Evolutionary conservation across 2,329 filamentous ascomycete genomes (phyloP).

Genomic region (Akanthomyces dipterigenus): DNA sequence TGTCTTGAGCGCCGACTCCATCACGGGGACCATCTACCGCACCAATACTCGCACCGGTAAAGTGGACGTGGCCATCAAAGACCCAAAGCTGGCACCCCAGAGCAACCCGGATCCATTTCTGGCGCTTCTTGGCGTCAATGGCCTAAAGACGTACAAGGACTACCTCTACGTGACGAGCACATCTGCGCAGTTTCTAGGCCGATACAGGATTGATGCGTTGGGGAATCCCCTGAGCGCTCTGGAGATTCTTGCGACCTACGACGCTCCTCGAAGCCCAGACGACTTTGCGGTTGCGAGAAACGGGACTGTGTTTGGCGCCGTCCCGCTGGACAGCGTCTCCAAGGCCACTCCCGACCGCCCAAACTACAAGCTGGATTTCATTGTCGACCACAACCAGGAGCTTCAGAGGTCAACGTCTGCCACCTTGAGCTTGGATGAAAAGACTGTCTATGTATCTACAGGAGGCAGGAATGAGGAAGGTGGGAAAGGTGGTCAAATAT

Average conservation of each 20-base stretch:
- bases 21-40: constrained; percentile 14
- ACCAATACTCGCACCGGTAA: constrained; percentile 14
- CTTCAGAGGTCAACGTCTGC: constrained; percentile 13
- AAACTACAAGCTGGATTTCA: background rate
- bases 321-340: constrained; percentile 5
- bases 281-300: constrained; percentile 15
- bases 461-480: constrained; percentile 6
- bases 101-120: constrained; percentile 8
- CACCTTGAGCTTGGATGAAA: constrained; percentile 15
- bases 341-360: background rate
- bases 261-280: constrained; percentile 10
- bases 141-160: constrained; percentile 13
- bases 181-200: constrained; percentile 11
- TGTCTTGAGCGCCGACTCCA: constrained; percentile 19
- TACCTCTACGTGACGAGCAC: constrained; percentile 20
- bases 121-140: constrained; percentile 16
- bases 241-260: constrained; percentile 10
- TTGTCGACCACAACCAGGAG: constrained; percentile 5
- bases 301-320: constrained; percentile 13
- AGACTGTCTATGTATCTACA: constrained; percentile 14
- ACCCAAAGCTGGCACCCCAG: constrained; percentile 11
- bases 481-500: constrained; percentile 6
- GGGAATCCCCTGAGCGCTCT: constrained; percentile 10
- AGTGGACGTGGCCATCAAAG: constrained; percentile 13
- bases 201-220: constrained; percentile 9